Conservation (phyloP, 2,329 filamentous ascomycete genomes). For the Hymenoscyphus fructigenus region DNA sequence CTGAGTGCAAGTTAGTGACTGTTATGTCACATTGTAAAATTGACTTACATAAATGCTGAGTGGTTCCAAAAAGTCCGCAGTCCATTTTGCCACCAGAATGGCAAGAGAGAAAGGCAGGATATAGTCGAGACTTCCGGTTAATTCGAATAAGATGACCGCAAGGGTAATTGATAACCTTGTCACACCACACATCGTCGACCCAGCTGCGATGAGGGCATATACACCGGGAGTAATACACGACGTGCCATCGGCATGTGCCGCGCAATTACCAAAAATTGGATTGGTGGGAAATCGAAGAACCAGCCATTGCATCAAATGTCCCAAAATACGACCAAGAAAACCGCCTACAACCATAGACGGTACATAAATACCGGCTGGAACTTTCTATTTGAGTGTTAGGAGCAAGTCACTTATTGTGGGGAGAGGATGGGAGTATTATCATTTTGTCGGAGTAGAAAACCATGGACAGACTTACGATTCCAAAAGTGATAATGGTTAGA, state of each 20-base stretch:
- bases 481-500: slow-evolving; percentile 87
- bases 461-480: slow-evolving; percentile 60
- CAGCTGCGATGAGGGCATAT: slow-evolving; percentile 90
- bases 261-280: slow-evolving; percentile 73
- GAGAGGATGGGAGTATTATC: not conserved
- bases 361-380: slow-evolving; percentile 95
- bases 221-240: slow-evolving; percentile 95
- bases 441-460: not conserved
- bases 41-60: slow-evolving; percentile 80
- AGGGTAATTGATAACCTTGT: slow-evolving; percentile 91
- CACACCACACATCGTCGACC: slow-evolving; percentile 96
- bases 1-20: slow-evolving; percentile 41
- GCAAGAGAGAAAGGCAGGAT: slow-evolving; percentile 92
- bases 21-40: not conserved
- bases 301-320: slow-evolving; percentile 79
- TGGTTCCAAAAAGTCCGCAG: slow-evolving; percentile 90
- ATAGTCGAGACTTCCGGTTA: slow-evolving; percentile 92
- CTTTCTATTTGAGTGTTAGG: slow-evolving; percentile 58
- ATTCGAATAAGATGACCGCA: slow-evolving; percentile 91
- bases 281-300: slow-evolving; percentile 72
- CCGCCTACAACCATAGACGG: slow-evolving; percentile 98
- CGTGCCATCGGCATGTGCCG: slow-evolving; percentile 63
- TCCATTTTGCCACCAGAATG: slow-evolving; percentile 97
- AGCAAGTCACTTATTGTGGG: not conserved
- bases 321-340: slow-evolving; percentile 82